Percentiles rank a stretch among this genome's conserved stretches.
phyloP scores from a whole-genome alignment of 129 eudicot species.

The Chrysanthemum lavandulifolium region DNA sequence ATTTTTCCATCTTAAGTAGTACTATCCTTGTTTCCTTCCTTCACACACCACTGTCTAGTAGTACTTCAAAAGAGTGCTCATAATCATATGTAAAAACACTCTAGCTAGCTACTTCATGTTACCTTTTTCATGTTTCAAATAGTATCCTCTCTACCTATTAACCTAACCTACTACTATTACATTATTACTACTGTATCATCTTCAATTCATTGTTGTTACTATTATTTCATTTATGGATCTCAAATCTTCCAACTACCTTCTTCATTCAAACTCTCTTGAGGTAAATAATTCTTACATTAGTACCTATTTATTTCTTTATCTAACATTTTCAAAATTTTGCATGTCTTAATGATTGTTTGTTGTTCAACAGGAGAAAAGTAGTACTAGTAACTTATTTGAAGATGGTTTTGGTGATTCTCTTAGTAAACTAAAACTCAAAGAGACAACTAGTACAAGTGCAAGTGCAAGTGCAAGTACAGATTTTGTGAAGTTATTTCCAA shows the following conservation, averaged over 20 bases:
- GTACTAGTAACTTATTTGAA: conserved; percentile 40
- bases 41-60: not conserved
- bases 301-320: too few relatives aligned
- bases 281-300: too few relatives aligned
- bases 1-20: not conserved
- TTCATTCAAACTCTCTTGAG: too few relatives aligned
- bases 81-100: not conserved
- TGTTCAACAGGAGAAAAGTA: too few relatives aligned
- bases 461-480: conserved; percentile 41
- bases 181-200: not conserved
- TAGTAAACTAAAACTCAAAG: conserved; percentile 47
- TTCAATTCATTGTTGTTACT: too few relatives aligned
- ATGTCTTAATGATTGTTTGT: too few relatives aligned
- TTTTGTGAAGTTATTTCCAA: conserved; percentile 67
- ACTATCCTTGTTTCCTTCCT: conserved; percentile 5
- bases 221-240: too few relatives aligned
- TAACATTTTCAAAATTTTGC: too few relatives aligned
- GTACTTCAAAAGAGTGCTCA: not conserved
- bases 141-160: not conserved
- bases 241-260: too few relatives aligned
- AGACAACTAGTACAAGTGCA: conserved; percentile 24
- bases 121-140: not conserved
- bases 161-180: not conserved
- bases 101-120: not conserved
- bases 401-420: conserved; percentile 50